Evolutionary conservation across 2,329 filamentous ascomycete species (phyloP).

Genomic region (Ophiostoma angusticollis): DNA sequence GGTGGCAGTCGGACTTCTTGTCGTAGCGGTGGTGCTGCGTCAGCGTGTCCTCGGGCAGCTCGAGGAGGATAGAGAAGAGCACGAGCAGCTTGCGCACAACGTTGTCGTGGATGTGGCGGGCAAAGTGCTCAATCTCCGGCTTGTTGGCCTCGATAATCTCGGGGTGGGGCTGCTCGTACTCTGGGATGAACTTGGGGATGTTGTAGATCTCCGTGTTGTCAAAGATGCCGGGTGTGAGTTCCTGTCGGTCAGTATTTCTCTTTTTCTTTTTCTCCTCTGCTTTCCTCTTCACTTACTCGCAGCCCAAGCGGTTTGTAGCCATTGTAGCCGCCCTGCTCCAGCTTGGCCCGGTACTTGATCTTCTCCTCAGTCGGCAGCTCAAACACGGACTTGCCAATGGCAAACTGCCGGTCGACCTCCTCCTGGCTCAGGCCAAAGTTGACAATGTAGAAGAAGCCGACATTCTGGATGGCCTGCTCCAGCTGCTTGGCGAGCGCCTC

Average conservation of each 20-base stretch:
- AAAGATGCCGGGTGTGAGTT: conserved; percentile 21
- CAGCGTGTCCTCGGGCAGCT: conserved; percentile 45
- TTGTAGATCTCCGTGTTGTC: conserved; percentile 50
- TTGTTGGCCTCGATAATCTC: conserved; percentile 33
- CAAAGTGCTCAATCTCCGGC: conserved; percentile 43
- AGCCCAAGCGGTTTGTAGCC: conserved; percentile 33
- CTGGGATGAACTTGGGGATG: conserved; percentile 41
- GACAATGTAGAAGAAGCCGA: conserved; percentile 42
- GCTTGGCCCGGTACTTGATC: conserved; percentile 32
- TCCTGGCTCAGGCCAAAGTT: conserved; percentile 44
- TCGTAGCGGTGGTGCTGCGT: conserved; percentile 43
- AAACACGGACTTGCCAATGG: conserved; percentile 38
- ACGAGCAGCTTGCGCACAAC: conserved; percentile 40
- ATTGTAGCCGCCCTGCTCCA: conserved; percentile 36
- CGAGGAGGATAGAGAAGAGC: conserved; percentile 46
- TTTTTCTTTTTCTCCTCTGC: not conserved
- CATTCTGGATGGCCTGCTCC: conserved; percentile 29
- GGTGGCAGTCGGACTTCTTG: conserved; percentile 39
- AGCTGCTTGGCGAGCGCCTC: conserved; percentile 21
- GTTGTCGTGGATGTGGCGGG: conserved; percentile 30
- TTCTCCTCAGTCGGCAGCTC: conserved; percentile 40
- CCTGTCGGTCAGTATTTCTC: not conserved
- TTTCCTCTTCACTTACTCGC: not conserved
- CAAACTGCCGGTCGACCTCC: conserved; percentile 42
- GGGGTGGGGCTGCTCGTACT: conserved; percentile 32